Conservation (phyloP, 2,329 filamentous ascomycete genomes). For the Stagonosporopsis vannaccii region DNA sequence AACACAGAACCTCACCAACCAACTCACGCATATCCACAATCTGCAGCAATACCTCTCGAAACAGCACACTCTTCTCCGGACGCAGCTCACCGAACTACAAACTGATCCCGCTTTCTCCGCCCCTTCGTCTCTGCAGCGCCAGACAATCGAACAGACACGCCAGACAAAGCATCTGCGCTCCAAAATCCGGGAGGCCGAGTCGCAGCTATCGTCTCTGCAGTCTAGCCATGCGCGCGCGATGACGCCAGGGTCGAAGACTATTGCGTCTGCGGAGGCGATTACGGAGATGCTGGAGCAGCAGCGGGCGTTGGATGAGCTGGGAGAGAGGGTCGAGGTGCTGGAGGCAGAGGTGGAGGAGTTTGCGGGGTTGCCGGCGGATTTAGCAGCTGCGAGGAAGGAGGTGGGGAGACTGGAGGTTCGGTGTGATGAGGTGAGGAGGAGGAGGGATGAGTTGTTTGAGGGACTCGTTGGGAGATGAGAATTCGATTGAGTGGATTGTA, state of each 20-base stretch:
- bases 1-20: conserved; percentile 41
- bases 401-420: conserved; percentile 72
- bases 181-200: conserved; percentile 71
- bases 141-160: conserved; percentile 77
- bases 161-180: conserved; percentile 71
- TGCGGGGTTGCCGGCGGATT: conserved; percentile 74
- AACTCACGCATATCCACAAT: conserved; percentile 42
- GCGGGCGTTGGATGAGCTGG: conserved; percentile 65
- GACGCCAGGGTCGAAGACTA: conserved; percentile 41
- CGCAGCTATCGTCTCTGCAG: conserved; percentile 50
- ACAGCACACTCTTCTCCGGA: conserved; percentile 41
- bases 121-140: conserved; percentile 66
- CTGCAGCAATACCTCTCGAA: conserved; percentile 44
- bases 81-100: conserved; percentile 41
- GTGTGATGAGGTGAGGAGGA: conserved; percentile 66
- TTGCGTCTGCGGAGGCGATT: conserved; percentile 60
- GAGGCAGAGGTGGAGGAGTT: conserved; percentile 71
- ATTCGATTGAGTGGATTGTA: neutral
- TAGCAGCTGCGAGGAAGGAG: conserved; percentile 71
- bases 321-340: conserved; percentile 65
- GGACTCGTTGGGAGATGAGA: conserved; percentile 63
- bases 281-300: conserved; percentile 68
- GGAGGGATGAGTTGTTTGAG: conserved; percentile 79
- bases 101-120: conserved; percentile 50
- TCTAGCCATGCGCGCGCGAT: conserved; percentile 27